Evolutionary conservation across 1,139 yeast species (phyloP).

Genomic region (Diutina scorzettiae): DNA sequence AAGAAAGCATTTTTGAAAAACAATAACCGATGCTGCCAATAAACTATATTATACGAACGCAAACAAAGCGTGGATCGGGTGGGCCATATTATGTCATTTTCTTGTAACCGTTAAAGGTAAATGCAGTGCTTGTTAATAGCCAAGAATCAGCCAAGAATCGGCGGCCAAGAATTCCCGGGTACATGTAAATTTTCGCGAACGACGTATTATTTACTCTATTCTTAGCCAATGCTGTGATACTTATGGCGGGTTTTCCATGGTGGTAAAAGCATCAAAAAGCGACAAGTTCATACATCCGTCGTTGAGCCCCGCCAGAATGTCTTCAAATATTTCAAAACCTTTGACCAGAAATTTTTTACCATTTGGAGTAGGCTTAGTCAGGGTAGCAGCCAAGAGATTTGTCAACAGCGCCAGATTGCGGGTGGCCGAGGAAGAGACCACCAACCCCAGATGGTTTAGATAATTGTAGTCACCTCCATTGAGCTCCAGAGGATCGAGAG

Average conservation of each 20-base stretch:
- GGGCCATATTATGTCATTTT: too few relatives aligned
- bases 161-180: too few relatives aligned
- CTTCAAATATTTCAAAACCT: conserved; percentile 61
- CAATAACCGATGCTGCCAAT: too few relatives aligned
- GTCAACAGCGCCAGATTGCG: conserved; percentile 9
- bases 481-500: conserved; percentile 4
- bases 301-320: conserved; percentile 45
- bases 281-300: conserved; percentile 64
- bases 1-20: too few relatives aligned
- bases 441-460: conserved; percentile 13
- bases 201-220: too few relatives aligned
- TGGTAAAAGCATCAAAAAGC: conserved; percentile 62
- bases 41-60: too few relatives aligned
- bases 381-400: conserved; percentile 9
- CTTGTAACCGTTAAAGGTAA: too few relatives aligned
- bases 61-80: too few relatives aligned
- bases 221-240: too few relatives aligned
- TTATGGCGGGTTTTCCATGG: conserved; percentile 52
- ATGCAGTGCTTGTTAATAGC: too few relatives aligned
- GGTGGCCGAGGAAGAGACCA: conserved; percentile 10
- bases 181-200: too few relatives aligned
- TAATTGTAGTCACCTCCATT: conserved; percentile 9
- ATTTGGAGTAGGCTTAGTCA: conserved; percentile 13
- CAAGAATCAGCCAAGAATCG: too few relatives aligned
- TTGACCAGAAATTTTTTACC: conserved; percentile 18